Evolutionary conservation across 305 asterid species (phyloP), one percentile per base, ranked within the genome.

Genomic region (Plantago coronopus): DNA sequence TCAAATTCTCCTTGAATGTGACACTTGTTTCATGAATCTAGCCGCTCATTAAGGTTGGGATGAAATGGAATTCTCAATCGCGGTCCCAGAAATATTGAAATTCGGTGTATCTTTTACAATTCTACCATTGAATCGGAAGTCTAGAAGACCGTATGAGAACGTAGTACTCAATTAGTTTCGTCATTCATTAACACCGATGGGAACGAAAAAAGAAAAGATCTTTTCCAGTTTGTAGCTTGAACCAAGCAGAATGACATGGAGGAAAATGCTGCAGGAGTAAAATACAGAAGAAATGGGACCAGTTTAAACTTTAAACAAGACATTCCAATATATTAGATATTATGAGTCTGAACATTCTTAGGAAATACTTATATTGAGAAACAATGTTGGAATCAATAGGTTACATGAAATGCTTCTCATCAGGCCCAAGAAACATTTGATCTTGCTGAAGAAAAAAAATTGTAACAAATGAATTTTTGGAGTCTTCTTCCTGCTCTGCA

Each of bases 401-500:
- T 70, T 79, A 79, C 78, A 75, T 69, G 51, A 48, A 64, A 21
- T 67, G 63, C 66, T 53, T 65, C 45, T 69, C 76, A 48, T 42
- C 71, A 75, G 61, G 69, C 64, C 70, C 37, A 25, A 18, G 23
- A 71, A 74, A 74, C 72, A 67, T 50, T 73, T 79, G 50, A 67
- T 67, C 79, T 75, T 67, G 79, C 81, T 70, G 13, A 38, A 38
- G 43, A 56, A 42, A 60, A 50, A 59, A 59, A 62, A 62, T 68
- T 72, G 83, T 71, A 77, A 84, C 78, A 73, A 42, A 61, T 54
- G 77, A 62, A 50, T 61, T 68, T 38, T 54, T 68, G 63, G 62
- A 59, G 69, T 68, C 54, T 48, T 54, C 62, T 48, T 72, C 45
- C 54, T 57, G 62, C 66, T 64, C 45, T 57, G 62, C 66, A 61